A percentile compares a stretch with the other conserved stretches of the same genome.
Evolutionary conservation across 495 filamentous ascomycete genomes (phyloP).

Genomic region (Penicillium cinerascens): DNA sequence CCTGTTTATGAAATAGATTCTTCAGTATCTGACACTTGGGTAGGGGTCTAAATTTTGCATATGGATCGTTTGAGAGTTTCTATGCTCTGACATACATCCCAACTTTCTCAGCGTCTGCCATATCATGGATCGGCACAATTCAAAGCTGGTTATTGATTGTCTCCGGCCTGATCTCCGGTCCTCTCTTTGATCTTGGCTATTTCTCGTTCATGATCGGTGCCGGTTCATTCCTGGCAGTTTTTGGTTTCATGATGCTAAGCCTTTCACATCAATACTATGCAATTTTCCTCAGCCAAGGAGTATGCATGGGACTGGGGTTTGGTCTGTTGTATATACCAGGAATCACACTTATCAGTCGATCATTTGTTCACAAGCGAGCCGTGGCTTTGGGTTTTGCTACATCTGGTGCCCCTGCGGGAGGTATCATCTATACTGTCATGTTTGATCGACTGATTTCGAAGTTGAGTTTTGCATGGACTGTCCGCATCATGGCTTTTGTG

Average conservation of each 20-base stretch:
- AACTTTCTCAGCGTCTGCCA: conserved; percentile 18
- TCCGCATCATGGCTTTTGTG: conserved; percentile 48
- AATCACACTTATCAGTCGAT: conserved; percentile 37
- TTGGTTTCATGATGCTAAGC: conserved; percentile 46
- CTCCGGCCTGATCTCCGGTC: conserved; percentile 36
- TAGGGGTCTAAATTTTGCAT: conserved; percentile 17
- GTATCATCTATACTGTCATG: conserved; percentile 52
- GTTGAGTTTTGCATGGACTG: conserved; percentile 51
- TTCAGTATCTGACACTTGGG: not conserved
- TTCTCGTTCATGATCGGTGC: conserved; percentile 22
- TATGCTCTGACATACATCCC: conserved; percentile 29
- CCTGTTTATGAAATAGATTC: not conserved
- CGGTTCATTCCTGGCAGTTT: conserved; percentile 26
- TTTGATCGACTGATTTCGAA: conserved; percentile 42
- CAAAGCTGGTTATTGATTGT: conserved; percentile 39
- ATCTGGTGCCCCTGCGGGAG: conserved; percentile 41
- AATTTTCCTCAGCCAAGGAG: conserved; percentile 34
- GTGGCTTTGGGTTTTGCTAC: conserved; percentile 46
- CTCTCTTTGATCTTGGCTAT: conserved; percentile 44
- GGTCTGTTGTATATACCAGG: conserved; percentile 40
- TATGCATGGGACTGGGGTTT: conserved; percentile 32
- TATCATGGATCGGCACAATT: conserved; percentile 48
- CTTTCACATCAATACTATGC: conserved; percentile 29
- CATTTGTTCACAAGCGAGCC: conserved; percentile 32
- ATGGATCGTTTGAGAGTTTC: conserved; percentile 47